These are phyloP conservation scores for Dimocarpus longan DNA, from an alignment of 345 rosid species.

Conservation along the genomic window DNA sequence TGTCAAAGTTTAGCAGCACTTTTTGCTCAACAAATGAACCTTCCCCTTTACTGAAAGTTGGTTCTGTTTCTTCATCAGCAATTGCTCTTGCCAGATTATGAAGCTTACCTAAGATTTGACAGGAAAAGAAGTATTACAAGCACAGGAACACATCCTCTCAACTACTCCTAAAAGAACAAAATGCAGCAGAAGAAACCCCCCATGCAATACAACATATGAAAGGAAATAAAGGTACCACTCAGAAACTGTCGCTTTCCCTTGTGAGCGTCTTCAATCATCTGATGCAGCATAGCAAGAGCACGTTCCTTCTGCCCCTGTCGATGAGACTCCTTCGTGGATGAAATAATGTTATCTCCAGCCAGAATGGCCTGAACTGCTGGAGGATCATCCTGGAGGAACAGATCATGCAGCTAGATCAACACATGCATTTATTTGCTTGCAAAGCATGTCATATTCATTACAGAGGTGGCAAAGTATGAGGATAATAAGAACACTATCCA, in stretches of 20 bases:
- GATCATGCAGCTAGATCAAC: slow-evolving; percentile 17
- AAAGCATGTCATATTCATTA: not conserved
- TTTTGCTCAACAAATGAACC: slow-evolving; percentile 41
- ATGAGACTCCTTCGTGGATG: slow-evolving; percentile 65
- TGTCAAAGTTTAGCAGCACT: slow-evolving; percentile 45
- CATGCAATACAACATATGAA: slow-evolving; percentile 17
- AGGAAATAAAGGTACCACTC: slow-evolving; percentile 60
- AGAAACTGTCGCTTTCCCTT: slow-evolving; percentile 95
- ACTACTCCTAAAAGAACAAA: slow-evolving; percentile 20
- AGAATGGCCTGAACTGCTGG: slow-evolving; percentile 66
- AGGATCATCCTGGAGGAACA: slow-evolving; percentile 62
- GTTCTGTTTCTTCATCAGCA: slow-evolving; percentile 85
- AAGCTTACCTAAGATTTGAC: slow-evolving; percentile 72
- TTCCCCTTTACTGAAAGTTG: slow-evolving; percentile 49
- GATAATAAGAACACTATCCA: not conserved
- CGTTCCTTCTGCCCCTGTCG: slow-evolving; percentile 89
- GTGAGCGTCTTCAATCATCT: slow-evolving; percentile 98
- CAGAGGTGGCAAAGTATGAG: not conserved
- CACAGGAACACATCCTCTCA: slow-evolving; percentile 13
- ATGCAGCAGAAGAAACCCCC: slow-evolving; percentile 14
- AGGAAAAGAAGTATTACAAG: slow-evolving; percentile 31
- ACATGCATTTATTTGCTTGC: not conserved
- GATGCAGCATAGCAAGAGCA: slow-evolving; percentile 84
- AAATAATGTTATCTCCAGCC: slow-evolving; percentile 58
- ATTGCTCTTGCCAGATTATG: slow-evolving; percentile 96